Evolutionary conservation across 441 rosid species (phyloP).

Genomic region (Flueggea neowawraea): DNA sequence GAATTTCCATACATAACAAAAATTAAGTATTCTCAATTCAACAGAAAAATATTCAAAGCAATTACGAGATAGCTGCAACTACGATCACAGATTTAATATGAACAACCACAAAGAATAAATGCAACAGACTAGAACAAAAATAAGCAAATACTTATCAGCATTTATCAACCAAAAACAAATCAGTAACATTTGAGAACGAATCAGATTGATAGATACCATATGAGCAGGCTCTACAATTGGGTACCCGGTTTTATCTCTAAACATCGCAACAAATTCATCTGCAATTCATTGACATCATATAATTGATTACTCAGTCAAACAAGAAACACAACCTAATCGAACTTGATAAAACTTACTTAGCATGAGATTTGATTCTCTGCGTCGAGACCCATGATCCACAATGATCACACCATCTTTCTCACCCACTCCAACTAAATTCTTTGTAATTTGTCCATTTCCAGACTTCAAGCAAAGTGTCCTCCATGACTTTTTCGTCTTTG

Average conservation of each 20-base stretch:
- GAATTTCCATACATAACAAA: too few relatives aligned
- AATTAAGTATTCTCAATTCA: too few relatives aligned
- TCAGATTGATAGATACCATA: constrained; percentile 47
- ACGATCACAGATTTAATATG: too few relatives aligned
- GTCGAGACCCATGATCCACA: constrained; percentile 95
- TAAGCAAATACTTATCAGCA: too few relatives aligned
- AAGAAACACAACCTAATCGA: neutral
- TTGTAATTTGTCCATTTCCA: constrained; percentile 27
- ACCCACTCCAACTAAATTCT: constrained; percentile 30
- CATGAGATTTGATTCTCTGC: constrained; percentile 84
- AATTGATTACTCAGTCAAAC: neutral
- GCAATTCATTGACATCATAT: constrained; percentile 20
- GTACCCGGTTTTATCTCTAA: constrained; percentile 66
- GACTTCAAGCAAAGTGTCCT: constrained; percentile 11
- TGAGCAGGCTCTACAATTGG: constrained; percentile 93
- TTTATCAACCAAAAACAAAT: too few relatives aligned
- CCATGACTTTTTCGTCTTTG: constrained; percentile 6
- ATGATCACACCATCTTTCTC: constrained; percentile 72
- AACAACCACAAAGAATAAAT: too few relatives aligned
- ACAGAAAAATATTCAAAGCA: too few relatives aligned
- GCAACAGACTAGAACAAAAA: too few relatives aligned
- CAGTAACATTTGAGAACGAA: too few relatives aligned
- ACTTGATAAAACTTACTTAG: constrained; percentile 41
- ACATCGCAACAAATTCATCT: constrained; percentile 91
- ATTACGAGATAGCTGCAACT: too few relatives aligned